Conservation (phyloP, 176 grass and related monocot species). For the Aegilops speltoides region DNA sequence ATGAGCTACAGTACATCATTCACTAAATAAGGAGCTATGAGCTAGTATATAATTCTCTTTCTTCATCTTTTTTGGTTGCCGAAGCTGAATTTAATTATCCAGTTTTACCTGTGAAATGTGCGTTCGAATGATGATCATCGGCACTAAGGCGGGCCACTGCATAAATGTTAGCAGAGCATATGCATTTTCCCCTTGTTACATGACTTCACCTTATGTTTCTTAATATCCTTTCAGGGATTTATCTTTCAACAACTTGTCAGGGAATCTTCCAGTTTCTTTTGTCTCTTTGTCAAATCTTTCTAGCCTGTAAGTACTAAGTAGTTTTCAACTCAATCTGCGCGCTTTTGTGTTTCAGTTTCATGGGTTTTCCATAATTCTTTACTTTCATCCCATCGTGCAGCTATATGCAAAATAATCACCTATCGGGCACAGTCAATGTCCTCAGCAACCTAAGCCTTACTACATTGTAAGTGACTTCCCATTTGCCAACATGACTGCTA, state of each 20-base stretch:
- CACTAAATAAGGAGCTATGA: neutral
- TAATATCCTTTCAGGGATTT: conserved; percentile 56
- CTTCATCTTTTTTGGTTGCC: no score
- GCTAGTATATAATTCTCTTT: no score
- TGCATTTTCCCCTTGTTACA: neutral
- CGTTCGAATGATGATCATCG: neutral
- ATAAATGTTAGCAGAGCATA: neutral
- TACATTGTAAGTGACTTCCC: conserved; percentile 72
- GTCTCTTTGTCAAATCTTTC: conserved; percentile 72
- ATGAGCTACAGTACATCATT: neutral
- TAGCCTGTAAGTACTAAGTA: conserved; percentile 65
- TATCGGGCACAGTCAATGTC: conserved; percentile 66
- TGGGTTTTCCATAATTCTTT: conserved; percentile 29
- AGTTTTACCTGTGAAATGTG: conserved; percentile 1
- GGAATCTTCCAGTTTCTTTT: conserved; percentile 75
- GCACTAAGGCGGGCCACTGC: neutral
- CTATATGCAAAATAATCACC: conserved; percentile 83
- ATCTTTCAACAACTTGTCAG: conserved; percentile 83
- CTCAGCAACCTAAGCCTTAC: conserved; percentile 70
- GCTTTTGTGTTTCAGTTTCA: conserved; percentile 23
- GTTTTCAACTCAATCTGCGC: neutral
- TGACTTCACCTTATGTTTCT: conserved; percentile 34
- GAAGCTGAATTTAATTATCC: neutral
- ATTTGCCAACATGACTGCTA: neutral
- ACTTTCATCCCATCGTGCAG: conserved; percentile 34